Evolutionary conservation across 1,284 basidiomycete species (phyloP).

Genomic region (Taiwanofungus camphoratus): DNA sequence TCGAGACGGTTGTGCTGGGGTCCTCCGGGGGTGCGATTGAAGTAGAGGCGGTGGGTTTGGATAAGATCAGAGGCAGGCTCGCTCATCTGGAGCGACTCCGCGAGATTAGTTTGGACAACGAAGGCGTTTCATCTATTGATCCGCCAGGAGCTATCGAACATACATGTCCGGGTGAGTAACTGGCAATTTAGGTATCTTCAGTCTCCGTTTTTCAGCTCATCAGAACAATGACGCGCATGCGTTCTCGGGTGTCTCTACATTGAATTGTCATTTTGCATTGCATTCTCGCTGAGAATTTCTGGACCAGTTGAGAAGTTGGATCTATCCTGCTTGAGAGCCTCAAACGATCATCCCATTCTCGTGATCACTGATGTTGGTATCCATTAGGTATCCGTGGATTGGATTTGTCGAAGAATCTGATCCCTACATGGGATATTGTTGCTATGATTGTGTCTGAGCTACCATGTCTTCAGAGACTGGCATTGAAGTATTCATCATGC

Average conservation of each 20-base stretch:
- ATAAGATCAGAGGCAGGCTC: conserved; percentile 71
- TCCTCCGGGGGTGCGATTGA: conserved; percentile 77
- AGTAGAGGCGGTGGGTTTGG: conserved; percentile 82
- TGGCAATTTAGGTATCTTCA: too few relatives aligned
- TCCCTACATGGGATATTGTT: conserved; percentile 70
- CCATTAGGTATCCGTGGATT: conserved; percentile 67
- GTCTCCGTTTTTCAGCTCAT: too few relatives aligned
- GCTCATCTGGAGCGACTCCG: conserved; percentile 62
- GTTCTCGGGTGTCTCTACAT: too few relatives aligned
- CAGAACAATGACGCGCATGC: too few relatives aligned
- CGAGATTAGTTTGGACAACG: conserved; percentile 74
- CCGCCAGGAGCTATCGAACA: conserved; percentile 46
- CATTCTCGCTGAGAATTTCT: too few relatives aligned
- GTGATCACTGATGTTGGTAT: neutral
- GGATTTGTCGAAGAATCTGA: conserved; percentile 77
- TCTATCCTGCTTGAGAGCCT: too few relatives aligned
- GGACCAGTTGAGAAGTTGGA: too few relatives aligned
- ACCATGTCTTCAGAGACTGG: conserved; percentile 56
- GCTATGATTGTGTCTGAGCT: conserved; percentile 63
- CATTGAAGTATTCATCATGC: conserved; percentile 63
- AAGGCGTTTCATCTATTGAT: conserved; percentile 54
- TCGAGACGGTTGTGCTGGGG: conserved; percentile 69
- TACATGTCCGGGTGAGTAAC: conserved; percentile 69
- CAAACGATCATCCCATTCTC: too few relatives aligned
- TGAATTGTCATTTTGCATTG: too few relatives aligned